Evolutionary conservation across 108 stramenopile species (phyloP).

Genomic region (Epithemia pelagica): DNA sequence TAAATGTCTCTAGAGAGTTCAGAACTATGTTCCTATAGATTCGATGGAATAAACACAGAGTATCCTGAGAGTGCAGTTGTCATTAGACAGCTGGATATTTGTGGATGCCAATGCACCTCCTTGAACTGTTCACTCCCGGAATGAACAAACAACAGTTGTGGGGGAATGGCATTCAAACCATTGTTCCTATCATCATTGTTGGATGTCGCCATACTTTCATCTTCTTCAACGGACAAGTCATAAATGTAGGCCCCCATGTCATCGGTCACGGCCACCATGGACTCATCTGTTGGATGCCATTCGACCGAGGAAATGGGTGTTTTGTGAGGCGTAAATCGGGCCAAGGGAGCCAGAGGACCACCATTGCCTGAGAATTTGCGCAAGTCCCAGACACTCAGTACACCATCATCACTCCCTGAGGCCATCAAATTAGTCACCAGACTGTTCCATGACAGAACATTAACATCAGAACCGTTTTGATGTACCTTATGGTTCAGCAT

Average conservation of each 20-base stretch:
- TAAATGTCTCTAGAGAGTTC: not conserved
- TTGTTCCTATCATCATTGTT: constrained; percentile 4
- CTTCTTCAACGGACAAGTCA: constrained; percentile 96
- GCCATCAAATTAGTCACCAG: constrained; percentile 88
- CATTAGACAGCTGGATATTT: constrained; percentile 92
- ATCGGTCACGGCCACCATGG: constrained; percentile 80
- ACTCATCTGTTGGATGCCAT: constrained; percentile 98
- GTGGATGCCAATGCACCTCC: constrained; percentile 96
- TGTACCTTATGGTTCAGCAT: constrained; percentile 81
- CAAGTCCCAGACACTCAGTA: constrained; percentile 91
- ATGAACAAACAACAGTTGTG: constrained; percentile 97
- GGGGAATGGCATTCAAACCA: constrained; percentile 73
- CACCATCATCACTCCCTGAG: constrained; percentile 93
- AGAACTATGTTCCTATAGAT: constrained; percentile 44
- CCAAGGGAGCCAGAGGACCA: constrained; percentile 47
- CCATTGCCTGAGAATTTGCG: constrained; percentile 45
- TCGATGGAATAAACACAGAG: constrained; percentile 91
- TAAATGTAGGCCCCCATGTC: constrained; percentile 90
- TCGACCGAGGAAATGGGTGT: constrained; percentile 90
- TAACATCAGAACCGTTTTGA: constrained; percentile 78
- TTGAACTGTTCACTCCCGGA: constrained; percentile 88
- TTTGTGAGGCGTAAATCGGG: constrained; percentile 84
- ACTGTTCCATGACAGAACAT: constrained; percentile 94
- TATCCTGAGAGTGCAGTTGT: constrained; percentile 93
- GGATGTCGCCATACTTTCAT: constrained; percentile 28